Percentiles rank a stretch among this genome's conserved stretches.
Conservation (phyloP, 768 basidiomycete genomes). For the Mrakia blollopis region DNA sequence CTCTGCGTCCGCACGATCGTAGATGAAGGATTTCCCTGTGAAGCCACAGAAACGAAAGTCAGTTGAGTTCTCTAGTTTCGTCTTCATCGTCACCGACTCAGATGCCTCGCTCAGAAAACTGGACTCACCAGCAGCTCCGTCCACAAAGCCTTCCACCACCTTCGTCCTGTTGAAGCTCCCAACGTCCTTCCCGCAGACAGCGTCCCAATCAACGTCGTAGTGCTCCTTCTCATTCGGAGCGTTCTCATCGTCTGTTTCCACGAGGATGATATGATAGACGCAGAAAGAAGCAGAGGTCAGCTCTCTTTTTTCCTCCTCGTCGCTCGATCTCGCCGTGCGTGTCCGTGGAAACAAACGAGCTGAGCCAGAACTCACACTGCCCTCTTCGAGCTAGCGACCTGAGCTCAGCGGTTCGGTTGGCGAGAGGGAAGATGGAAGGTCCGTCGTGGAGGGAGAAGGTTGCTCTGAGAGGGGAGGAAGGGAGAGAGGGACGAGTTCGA, state of each 20-base stretch:
- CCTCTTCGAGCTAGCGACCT: background rate
- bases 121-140: background rate
- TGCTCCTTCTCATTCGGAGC: background rate
- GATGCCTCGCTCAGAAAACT: background rate
- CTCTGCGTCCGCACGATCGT: background rate
- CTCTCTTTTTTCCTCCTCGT: background rate
- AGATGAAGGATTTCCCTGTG: slow-evolving; percentile 5
- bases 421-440: background rate
- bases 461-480: background rate
- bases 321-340: background rate
- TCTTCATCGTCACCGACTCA: background rate
- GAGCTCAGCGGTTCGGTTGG: background rate
- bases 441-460: slow-evolving; percentile 9
- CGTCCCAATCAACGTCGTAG: background rate
- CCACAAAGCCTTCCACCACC: background rate
- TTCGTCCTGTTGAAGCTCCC: background rate
- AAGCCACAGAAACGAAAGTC: background rate
- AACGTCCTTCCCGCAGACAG: background rate
- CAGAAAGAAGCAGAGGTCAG: background rate
- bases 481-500: background rate
- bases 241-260: slow-evolving; percentile 16
- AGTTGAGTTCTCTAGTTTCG: too few relatives aligned
- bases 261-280: too few relatives aligned
- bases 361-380: background rate
- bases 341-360: too few relatives aligned